Conservation (phyloP, 2,329 filamentous ascomycete species). For the Graphilbum sp. region DNA sequence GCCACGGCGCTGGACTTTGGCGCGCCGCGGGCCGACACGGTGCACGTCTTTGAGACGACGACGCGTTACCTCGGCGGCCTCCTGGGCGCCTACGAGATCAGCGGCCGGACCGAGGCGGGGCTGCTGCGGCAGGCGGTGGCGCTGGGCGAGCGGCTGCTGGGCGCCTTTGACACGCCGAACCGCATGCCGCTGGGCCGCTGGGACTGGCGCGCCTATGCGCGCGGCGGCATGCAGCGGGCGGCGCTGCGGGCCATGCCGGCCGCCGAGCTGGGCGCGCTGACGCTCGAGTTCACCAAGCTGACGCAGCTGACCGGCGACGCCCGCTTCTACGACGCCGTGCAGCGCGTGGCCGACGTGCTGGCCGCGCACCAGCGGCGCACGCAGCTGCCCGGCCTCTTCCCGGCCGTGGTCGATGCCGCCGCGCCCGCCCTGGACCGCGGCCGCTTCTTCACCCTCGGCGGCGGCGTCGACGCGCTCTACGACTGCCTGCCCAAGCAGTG, state of each 20-base stretch:
- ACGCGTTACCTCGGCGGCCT: constrained; percentile 57
- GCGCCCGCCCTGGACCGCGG: constrained; percentile 39
- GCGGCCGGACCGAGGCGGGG: constrained; percentile 31
- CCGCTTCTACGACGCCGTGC: constrained; percentile 44
- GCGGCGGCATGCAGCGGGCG: constrained; percentile 24
- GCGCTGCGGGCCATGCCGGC: constrained; percentile 22
- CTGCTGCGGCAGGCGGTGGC: constrained; percentile 46
- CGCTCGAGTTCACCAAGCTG: constrained; percentile 47
- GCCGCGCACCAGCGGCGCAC: constrained; percentile 36
- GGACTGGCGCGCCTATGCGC: constrained; percentile 33
- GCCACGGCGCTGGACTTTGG: constrained; percentile 46
- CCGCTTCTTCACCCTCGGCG: constrained; percentile 38
- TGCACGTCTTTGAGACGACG: constrained; percentile 56
- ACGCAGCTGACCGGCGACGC: constrained; percentile 44
- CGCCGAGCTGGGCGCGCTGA: constrained; percentile 40
- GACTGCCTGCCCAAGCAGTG: constrained; percentile 53
- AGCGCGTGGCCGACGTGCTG: constrained; percentile 39
- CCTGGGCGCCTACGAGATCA: constrained; percentile 53
- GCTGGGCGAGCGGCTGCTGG: constrained; percentile 47
- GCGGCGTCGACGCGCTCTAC: constrained; percentile 40
- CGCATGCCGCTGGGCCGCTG: constrained; percentile 46
- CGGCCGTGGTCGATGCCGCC: constrained; percentile 31
- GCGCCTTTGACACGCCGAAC: constrained; percentile 51
- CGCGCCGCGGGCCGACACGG: constrained; percentile 26
- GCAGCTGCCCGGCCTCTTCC: constrained; percentile 46